A percentile compares a stretch with the other conserved stretches of the same genome.
Evolutionary conservation across 345 rosid species (phyloP).

Genomic region (Aquilaria malaccensis): DNA sequence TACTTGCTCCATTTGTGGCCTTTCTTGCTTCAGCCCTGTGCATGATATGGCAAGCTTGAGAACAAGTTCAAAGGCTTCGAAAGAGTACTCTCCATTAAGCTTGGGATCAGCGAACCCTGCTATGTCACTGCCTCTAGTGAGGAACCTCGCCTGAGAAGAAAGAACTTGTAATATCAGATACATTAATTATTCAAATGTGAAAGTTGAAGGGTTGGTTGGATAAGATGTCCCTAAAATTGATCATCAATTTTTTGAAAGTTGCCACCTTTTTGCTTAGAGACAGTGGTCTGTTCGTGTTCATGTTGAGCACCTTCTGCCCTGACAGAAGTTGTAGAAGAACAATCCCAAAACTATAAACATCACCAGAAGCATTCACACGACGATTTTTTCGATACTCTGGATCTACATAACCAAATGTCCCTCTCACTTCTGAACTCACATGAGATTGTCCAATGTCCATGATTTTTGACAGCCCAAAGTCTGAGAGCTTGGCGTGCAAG

Average conservation of each 20-base stretch:
- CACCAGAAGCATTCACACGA: constrained; percentile 46
- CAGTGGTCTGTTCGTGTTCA: constrained; percentile 29
- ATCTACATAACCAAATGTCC: constrained; percentile 61
- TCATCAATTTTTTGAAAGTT: background rate
- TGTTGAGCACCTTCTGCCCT: constrained; percentile 46
- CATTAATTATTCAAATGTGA: background rate
- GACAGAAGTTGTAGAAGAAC: constrained; percentile 55
- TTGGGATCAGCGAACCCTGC: constrained; percentile 45
- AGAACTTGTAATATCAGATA: background rate
- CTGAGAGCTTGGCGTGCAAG: constrained; percentile 53
- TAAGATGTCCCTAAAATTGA: background rate
- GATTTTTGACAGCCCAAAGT: constrained; percentile 53
- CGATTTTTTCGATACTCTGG: constrained; percentile 49
- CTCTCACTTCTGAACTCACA: constrained; percentile 61
- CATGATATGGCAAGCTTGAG: constrained; percentile 49
- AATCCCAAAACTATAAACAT: constrained; percentile 54
- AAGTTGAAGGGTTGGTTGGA: too few species aligned
- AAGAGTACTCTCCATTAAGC: constrained; percentile 38
- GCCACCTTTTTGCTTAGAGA: constrained; percentile 42
- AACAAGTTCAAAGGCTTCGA: constrained; percentile 36
- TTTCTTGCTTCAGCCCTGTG: constrained; percentile 42
- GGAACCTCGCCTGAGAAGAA: constrained; percentile 34
- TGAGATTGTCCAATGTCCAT: constrained; percentile 47
- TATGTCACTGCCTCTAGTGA: constrained; percentile 28
- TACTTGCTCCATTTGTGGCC: constrained; percentile 59